Conservation (phyloP, 805 yeast species). For the Pichia kluyveri region DNA sequence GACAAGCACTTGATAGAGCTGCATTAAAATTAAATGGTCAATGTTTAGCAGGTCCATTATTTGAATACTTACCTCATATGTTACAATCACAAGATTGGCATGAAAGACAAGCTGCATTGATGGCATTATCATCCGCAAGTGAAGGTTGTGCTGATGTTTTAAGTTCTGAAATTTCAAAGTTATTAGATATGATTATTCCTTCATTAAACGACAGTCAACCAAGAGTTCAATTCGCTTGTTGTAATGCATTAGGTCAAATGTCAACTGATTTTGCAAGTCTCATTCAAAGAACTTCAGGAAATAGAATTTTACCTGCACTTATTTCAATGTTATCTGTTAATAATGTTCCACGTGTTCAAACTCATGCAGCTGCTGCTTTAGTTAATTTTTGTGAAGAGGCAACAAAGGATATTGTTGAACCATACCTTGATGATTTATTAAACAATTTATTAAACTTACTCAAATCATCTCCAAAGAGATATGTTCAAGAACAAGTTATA, state of each 20-base stretch:
- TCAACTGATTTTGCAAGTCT: slow-evolving; percentile 91
- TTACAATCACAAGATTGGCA: slow-evolving; percentile 73
- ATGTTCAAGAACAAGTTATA: slow-evolving; percentile 94
- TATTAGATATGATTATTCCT: slow-evolving; percentile 80
- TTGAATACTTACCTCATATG: slow-evolving; percentile 82
- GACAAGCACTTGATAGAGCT: slow-evolving; percentile 90
- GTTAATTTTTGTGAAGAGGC: slow-evolving; percentile 95
- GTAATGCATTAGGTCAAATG: slow-evolving; percentile 95
- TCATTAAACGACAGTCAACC: slow-evolving; percentile 80
- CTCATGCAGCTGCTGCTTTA: slow-evolving; percentile 97
- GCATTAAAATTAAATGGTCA: slow-evolving; percentile 78
- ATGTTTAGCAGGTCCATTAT: slow-evolving; percentile 74
- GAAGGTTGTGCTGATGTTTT: slow-evolving; percentile 93
- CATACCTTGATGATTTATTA: slow-evolving; percentile 79
- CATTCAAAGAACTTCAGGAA: slow-evolving; percentile 75
- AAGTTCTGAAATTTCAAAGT: slow-evolving; percentile 69
- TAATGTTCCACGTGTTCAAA: slow-evolving; percentile 86
- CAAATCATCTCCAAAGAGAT: slow-evolving; percentile 72
- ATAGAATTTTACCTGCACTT: slow-evolving; percentile 76
- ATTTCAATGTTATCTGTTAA: slow-evolving; percentile 67
- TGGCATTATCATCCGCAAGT: slow-evolving; percentile 95
- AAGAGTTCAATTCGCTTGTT: slow-evolving; percentile 94
- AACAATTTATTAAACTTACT: slow-evolving; percentile 65
- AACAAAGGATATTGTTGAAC: slow-evolving; percentile 76
- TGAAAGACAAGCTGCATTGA: slow-evolving; percentile 91